Evolutionary conservation across 441 rosid species (phyloP).

Genomic region (Euphorbia corollata): DNA sequence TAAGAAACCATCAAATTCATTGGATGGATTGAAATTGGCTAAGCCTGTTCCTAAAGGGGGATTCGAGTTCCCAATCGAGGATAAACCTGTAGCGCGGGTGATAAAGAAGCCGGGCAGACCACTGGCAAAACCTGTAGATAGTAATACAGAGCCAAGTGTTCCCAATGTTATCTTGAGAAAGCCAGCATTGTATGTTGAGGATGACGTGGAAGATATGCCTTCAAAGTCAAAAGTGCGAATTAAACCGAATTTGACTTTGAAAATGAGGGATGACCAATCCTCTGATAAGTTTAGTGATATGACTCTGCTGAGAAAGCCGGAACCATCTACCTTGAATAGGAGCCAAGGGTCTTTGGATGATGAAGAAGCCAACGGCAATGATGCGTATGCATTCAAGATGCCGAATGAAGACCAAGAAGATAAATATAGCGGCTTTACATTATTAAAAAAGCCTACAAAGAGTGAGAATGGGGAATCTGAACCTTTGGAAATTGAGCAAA

Average conservation of each 20-base stretch:
- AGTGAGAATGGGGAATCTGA: slow-evolving; percentile 20
- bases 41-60: slow-evolving; percentile 70
- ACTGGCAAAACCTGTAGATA: slow-evolving; percentile 24
- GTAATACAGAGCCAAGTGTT: slow-evolving; percentile 34
- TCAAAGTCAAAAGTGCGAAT: slow-evolving; percentile 41
- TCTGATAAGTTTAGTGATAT: slow-evolving; percentile 64
- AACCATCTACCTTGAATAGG: slow-evolving; percentile 24
- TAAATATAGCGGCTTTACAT: slow-evolving; percentile 39
- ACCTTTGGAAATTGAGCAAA: slow-evolving; percentile 21
- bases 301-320: slow-evolving; percentile 74
- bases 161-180: slow-evolving; percentile 84
- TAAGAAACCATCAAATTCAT: slow-evolving; percentile 32
- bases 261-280: slow-evolving; percentile 42
- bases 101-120: slow-evolving; percentile 38
- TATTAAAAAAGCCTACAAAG: slow-evolving; percentile 37
- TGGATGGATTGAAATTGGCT: slow-evolving; percentile 54
- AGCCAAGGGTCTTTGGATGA: slow-evolving; percentile 26
- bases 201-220: slow-evolving; percentile 43
- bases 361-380: slow-evolving; percentile 17
- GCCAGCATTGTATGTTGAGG: slow-evolving; percentile 51
- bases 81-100: slow-evolving; percentile 30
- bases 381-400: slow-evolving; percentile 15
- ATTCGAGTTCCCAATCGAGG: slow-evolving; percentile 39
- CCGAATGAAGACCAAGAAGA: slow-evolving; percentile 29
- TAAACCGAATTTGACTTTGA: slow-evolving; percentile 57